Evolutionary conservation across 2,329 filamentous ascomycete genomes (phyloP).

Genomic region (Ramularia collo-cygni): DNA sequence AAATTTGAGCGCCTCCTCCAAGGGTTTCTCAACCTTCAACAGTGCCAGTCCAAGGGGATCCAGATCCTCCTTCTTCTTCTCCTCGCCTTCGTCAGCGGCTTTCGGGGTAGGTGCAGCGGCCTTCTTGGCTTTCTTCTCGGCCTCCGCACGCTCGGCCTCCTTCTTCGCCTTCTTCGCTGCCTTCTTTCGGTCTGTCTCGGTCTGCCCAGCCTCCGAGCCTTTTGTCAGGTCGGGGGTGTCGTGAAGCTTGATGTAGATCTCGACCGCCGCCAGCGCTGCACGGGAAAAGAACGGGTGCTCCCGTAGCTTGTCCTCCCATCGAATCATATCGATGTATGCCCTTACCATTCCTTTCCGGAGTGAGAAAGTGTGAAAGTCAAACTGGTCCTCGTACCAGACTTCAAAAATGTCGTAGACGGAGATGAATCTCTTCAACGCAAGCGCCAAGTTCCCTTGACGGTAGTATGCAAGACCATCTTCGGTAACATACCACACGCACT

Average conservation of each 20-base stretch:
- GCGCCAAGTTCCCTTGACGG: constrained; percentile 70
- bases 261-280: constrained; percentile 72
- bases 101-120: constrained; percentile 46
- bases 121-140: constrained; percentile 57
- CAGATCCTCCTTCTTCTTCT: constrained; percentile 75
- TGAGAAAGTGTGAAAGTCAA: constrained; percentile 97
- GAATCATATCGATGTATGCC: constrained; percentile 91
- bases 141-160: constrained; percentile 71
- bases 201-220: constrained; percentile 63
- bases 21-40: constrained; percentile 60
- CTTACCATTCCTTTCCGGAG: constrained; percentile 93
- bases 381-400: constrained; percentile 96
- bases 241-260: constrained; percentile 70
- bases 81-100: constrained; percentile 54
- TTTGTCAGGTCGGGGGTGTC: constrained; percentile 66
- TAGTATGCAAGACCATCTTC: constrained; percentile 89
- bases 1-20: constrained; percentile 84
- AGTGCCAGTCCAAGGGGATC: constrained; percentile 80
- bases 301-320: constrained; percentile 86
- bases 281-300: constrained; percentile 90
- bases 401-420: constrained; percentile 89
- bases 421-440: constrained; percentile 89
- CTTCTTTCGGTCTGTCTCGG: constrained; percentile 76
- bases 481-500: constrained; percentile 93
- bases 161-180: constrained; percentile 64